A percentile compares a stretch with the other conserved stretches of the same genome.
Evolutionary conservation across 345 rosid genomes (phyloP).

Genomic region (Linum tenue): DNA sequence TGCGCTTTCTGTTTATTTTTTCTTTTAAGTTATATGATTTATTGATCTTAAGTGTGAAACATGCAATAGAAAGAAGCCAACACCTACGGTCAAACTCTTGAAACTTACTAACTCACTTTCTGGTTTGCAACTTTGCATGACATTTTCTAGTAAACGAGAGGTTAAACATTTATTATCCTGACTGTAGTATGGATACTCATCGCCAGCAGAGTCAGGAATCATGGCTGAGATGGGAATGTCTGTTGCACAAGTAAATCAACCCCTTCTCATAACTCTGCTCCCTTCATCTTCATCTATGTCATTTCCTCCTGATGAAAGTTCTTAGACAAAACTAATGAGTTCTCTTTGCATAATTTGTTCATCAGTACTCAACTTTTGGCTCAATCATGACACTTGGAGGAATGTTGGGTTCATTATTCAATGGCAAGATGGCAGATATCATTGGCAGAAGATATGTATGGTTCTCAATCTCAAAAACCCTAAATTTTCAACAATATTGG

Average conservation of each 20-base stretch:
- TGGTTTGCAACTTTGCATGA: too few relatives aligned
- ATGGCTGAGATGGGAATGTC: conserved; percentile 1
- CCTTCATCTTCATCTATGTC: too few relatives aligned
- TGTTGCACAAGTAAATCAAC: neutral
- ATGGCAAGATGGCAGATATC: conserved; percentile 1
- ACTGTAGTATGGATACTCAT: neutral
- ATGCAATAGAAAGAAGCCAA: too few relatives aligned
- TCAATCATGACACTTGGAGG: conserved; percentile 4
- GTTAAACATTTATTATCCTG: neutral
- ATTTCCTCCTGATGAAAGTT: neutral
- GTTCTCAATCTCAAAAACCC: too few relatives aligned
- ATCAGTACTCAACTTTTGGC: neutral
- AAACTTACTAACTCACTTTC: too few relatives aligned
- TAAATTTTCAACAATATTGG: too few relatives aligned
- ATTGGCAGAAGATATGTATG: neutral
- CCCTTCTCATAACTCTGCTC: neutral
- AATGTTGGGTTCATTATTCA: neutral
- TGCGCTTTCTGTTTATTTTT: too few relatives aligned
- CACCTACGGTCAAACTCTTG: too few relatives aligned
- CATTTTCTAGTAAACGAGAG: too few relatives aligned
- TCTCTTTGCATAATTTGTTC: neutral
- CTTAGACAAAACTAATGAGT: too few relatives aligned
- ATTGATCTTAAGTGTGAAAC: too few relatives aligned
- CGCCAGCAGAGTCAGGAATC: neutral
- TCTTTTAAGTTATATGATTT: too few relatives aligned